Conservation (phyloP, 768 basidiomycete species). For the Mycena haematopus region DNA sequence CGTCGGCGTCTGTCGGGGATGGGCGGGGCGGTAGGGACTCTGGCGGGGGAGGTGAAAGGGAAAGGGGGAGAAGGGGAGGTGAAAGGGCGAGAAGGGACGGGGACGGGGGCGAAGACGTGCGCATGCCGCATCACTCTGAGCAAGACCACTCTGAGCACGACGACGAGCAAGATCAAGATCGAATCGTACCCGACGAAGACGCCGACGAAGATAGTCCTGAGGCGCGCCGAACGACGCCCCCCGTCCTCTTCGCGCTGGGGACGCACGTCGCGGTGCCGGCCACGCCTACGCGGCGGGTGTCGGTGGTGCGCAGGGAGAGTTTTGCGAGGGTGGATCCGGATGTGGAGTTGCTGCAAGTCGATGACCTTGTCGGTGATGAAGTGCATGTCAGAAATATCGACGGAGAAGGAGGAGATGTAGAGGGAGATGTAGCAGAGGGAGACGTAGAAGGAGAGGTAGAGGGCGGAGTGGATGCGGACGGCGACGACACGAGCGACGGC, state of each 20-base stretch:
- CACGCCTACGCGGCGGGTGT: not conserved
- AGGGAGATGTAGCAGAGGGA: not conserved
- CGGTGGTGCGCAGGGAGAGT: not conserved
- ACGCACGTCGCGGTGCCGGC: not conserved
- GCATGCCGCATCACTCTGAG: not conserved
- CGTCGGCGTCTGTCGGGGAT: too few relatives aligned
- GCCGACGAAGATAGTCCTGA: too few relatives aligned
- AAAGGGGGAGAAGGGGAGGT: too few relatives aligned
- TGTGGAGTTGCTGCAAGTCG: not conserved
- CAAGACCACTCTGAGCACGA: not conserved
- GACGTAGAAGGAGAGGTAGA: too few relatives aligned
- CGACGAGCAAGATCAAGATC: not conserved
- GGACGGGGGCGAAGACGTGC: not conserved
- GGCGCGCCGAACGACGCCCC: not conserved
- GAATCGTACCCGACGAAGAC: not conserved
- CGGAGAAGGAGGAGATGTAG: slow-evolving; percentile 21
- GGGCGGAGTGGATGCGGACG: slow-evolving; percentile 14
- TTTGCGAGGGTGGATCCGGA: not conserved
- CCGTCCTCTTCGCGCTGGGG: not conserved
- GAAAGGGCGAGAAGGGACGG: too few relatives aligned
- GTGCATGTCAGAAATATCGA: too few relatives aligned
- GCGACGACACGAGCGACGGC: not conserved
- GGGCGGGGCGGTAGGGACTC: too few relatives aligned
- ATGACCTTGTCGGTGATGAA: too few relatives aligned
- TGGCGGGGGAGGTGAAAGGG: too few relatives aligned